A percentile compares a stretch with the other conserved stretches of the same genome.
Evolutionary conservation across 805 yeast genomes (phyloP).

Genomic region (Pichia insulana): DNA sequence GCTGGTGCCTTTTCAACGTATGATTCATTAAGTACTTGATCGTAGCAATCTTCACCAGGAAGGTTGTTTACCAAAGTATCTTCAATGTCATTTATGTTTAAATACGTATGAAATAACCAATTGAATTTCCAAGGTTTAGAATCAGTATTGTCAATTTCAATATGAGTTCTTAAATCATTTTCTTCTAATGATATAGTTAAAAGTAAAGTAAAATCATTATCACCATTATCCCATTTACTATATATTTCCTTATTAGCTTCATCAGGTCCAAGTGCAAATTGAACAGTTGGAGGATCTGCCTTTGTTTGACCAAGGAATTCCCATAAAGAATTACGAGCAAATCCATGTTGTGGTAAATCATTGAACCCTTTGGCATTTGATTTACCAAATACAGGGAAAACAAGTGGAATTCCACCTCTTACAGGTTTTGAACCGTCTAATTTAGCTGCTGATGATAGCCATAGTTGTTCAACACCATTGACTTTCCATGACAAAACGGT

Average conservation of each 20-base stretch:
- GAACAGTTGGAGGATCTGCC: slow-evolving; percentile 66
- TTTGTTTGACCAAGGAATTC: slow-evolving; percentile 84
- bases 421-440: slow-evolving; percentile 91
- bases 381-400: slow-evolving; percentile 90
- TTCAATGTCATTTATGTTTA: slow-evolving; percentile 65
- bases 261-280: slow-evolving; percentile 88
- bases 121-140: slow-evolving; percentile 67
- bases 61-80: slow-evolving; percentile 72
- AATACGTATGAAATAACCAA: slow-evolving; percentile 91
- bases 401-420: slow-evolving; percentile 95
- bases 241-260: slow-evolving; percentile 55
- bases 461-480: slow-evolving; percentile 68
- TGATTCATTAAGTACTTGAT: slow-evolving; percentile 58
- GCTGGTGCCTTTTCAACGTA: slow-evolving; percentile 72
- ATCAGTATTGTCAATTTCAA: slow-evolving; percentile 72
- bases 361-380: slow-evolving; percentile 49
- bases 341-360: slow-evolving; percentile 89
- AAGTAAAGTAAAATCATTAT: slow-evolving; percentile 68
- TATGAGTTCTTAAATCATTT: slow-evolving; percentile 53
- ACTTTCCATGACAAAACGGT: slow-evolving; percentile 77
- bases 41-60: slow-evolving; percentile 62
- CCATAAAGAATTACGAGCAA: slow-evolving; percentile 88
- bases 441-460: slow-evolving; percentile 71
- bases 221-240: slow-evolving; percentile 44
- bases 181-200: slow-evolving; percentile 55